phyloP scores from a whole-genome alignment of 306 rosid species.

The Ziziphus jujuba region DNA sequence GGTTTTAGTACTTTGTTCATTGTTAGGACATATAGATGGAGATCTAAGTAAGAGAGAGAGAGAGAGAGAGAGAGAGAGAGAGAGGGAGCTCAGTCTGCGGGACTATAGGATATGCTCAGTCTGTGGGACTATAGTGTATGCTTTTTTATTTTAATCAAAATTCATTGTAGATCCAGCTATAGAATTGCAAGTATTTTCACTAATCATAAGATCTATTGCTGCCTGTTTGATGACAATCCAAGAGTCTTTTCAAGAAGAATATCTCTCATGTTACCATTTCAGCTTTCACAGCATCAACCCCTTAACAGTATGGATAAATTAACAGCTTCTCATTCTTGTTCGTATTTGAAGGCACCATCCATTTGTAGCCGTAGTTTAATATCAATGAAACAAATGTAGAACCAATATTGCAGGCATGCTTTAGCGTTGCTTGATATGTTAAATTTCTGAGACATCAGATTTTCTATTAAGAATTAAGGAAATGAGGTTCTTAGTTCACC shows the following conservation, averaged over 20 bases:
- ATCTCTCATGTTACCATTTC: background rate
- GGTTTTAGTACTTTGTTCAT: too few species aligned
- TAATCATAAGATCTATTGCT: background rate
- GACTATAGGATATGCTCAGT: too few species aligned
- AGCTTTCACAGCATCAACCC: background rate
- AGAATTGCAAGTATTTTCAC: too few species aligned
- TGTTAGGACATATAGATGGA: too few species aligned
- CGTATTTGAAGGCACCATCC: slow-evolving; percentile 1
- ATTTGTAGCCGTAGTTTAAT: slow-evolving; percentile 4
- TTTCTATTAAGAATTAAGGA: background rate
- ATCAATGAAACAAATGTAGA: background rate
- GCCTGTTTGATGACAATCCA: background rate
- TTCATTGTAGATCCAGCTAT: too few species aligned
- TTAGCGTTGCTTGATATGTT: background rate
- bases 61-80: too few species aligned
- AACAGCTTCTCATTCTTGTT: background rate
- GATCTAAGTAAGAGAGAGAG: too few species aligned
- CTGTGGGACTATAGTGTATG: too few species aligned
- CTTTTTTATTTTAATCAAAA: too few species aligned
- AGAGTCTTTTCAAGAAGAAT: too few species aligned
- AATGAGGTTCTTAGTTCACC: background rate
- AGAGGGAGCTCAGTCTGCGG: too few species aligned
- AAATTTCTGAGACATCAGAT: background rate
- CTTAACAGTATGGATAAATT: background rate
- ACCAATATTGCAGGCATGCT: background rate